Evolutionary conservation across 1,139 yeast species (phyloP).

Genomic region (Suhomyces bokatorum): DNA sequence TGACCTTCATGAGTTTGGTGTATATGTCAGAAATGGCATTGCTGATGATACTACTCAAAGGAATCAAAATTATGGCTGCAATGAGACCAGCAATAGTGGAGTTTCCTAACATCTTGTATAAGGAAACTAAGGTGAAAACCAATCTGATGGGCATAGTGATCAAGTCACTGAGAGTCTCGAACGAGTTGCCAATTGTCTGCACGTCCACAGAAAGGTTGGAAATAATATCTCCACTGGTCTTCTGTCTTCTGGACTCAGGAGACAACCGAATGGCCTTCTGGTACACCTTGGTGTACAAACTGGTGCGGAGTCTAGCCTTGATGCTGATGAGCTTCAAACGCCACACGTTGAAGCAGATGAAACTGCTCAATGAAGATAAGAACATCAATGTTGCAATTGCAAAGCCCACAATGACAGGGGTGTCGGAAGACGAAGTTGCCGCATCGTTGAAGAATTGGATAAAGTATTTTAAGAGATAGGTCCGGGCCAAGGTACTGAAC

Average conservation of each 20-base stretch:
- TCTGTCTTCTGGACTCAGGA: conserved; percentile 39
- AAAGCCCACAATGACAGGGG: conserved; percentile 32
- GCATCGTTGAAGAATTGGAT: conserved; percentile 29
- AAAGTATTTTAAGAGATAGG: conserved; percentile 34
- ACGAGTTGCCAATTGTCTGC: conserved; percentile 24
- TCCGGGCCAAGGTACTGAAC: conserved; percentile 25
- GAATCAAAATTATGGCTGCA: conserved; percentile 35
- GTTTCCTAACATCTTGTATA: conserved; percentile 32
- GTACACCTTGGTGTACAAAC: conserved; percentile 34
- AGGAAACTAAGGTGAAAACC: conserved; percentile 27
- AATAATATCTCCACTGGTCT: conserved; percentile 43
- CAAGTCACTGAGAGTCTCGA: conserved; percentile 28
- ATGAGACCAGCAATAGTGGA: conserved; percentile 40
- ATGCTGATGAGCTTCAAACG: conserved; percentile 21
- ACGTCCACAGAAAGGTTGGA: conserved; percentile 43
- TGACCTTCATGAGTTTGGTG: conserved; percentile 29
- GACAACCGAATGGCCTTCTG: conserved; percentile 38
- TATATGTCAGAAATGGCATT: conserved; percentile 29
- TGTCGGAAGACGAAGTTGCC: conserved; percentile 11
- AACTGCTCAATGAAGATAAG: conserved; percentile 26
- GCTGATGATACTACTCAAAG: conserved; percentile 33
- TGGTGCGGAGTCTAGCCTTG: conserved; percentile 22
- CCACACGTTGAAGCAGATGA: conserved; percentile 29
- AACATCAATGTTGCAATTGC: conserved; percentile 32
- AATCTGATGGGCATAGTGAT: conserved; percentile 35